Evolutionary conservation across 2,329 filamentous ascomycete species (phyloP), one percentile per base, ranked within the genome.

Genomic region (Emmonsiellopsis sp.): DNA sequence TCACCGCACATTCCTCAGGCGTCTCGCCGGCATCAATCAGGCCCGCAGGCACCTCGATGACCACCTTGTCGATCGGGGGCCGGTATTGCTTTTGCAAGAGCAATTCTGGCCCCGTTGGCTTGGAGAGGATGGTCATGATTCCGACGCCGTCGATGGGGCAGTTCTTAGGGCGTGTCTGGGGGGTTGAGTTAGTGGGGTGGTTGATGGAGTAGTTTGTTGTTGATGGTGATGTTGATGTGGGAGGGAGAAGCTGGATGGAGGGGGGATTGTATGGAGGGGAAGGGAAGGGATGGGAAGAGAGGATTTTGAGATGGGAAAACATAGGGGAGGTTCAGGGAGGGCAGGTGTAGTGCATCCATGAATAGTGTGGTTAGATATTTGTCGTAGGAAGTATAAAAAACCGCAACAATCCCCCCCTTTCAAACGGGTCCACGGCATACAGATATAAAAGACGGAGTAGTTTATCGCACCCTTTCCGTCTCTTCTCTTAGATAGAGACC

Each of bases 51-150:
- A 83, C 76, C 61, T 84, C 81, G 49, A 84, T 79, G 49, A 77
- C 78, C 37, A 80, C 68, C 27, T 77, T 79, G 53, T 80, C 74
- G 40, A 82, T 74, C 0, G 81, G 80, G 0, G 81, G 80, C 3
- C 81, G 75, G 63, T 81, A 84, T 61, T 84, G 78, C 55, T 81
- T 74, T 56, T 82, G 77, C 48, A 83, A 72, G 48, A 83, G 71
- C 42, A 75, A 56, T 59, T 74, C 67, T 33, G 71, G 65, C 10
- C 80, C 79, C 37, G 72, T 74, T 1, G 74, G 66, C 3, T 82
- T 77, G 32, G 74, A 73, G 34, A 80, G 70, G 52, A 82, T 81
- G 31, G 80, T 79, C 13, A 84, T 78, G 32, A 80, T 81, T 52
- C 82, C 81, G 7, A 83, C 75, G 47, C 79, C 80, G 43, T 77